A percentile compares a stretch with the other conserved stretches of the same genome.
Evolutionary conservation across 2,329 filamentous ascomycete genomes (phyloP).

Genomic region (Aspergillus hortae): DNA sequence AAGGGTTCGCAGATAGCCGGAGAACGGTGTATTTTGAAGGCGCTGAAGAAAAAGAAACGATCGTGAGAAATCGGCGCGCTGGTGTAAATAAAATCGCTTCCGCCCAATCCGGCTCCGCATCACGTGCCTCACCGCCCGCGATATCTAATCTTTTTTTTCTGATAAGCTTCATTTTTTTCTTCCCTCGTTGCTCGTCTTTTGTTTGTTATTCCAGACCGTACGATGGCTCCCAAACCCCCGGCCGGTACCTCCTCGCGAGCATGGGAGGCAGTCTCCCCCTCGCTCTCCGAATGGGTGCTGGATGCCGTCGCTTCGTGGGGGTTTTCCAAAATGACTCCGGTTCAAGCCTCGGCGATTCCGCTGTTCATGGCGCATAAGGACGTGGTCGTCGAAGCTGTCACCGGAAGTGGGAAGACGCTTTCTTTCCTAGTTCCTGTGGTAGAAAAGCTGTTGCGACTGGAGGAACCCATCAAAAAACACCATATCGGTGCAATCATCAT

Average conservation of each 20-base stretch:
- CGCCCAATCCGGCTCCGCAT: slow-evolving; percentile 9
- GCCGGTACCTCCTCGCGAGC: slow-evolving; percentile 45
- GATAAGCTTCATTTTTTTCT: slow-evolving; percentile 8
- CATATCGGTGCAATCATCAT: slow-evolving; percentile 89
- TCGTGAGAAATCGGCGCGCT: not conserved
- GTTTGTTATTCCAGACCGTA: not conserved
- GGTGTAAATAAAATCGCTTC: slow-evolving; percentile 2
- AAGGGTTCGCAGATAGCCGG: not conserved
- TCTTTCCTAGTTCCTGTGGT: slow-evolving; percentile 81
- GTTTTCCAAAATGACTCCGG: slow-evolving; percentile 83
- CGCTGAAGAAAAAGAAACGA: not conserved
- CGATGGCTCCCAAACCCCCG: slow-evolving; percentile 44
- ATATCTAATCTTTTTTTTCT: slow-evolving; percentile 29
- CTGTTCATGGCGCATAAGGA: slow-evolving; percentile 88
- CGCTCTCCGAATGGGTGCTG: slow-evolving; percentile 77
- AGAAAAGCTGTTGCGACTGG: slow-evolving; percentile 73
- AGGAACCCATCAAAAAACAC: slow-evolving; percentile 81
- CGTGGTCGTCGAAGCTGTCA: slow-evolving; percentile 89
- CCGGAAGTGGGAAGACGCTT: slow-evolving; percentile 86
- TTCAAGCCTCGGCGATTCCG: slow-evolving; percentile 88
- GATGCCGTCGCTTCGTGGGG: slow-evolving; percentile 82
- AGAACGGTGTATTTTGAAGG: not conserved
- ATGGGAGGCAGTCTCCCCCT: slow-evolving; percentile 68
- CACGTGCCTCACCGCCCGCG: slow-evolving; percentile 21
- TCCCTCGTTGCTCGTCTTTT: not conserved